Evolutionary conservation across 225 moss, liverwort and hornwort species (phyloP).

Genomic region (Ulota crispa): DNA sequence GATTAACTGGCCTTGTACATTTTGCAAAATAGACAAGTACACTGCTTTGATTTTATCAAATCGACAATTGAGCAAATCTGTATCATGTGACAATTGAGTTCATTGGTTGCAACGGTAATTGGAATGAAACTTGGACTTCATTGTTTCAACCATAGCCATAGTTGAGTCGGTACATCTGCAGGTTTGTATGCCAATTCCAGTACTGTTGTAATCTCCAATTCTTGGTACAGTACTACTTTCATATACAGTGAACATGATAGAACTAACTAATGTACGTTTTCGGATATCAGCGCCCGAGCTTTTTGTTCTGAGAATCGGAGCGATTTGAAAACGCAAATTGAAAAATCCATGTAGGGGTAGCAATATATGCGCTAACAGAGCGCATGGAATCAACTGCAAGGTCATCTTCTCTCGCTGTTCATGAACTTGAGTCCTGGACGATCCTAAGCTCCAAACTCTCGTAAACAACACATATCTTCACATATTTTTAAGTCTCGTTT

Average conservation of each 20-base stretch:
- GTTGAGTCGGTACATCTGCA: background rate
- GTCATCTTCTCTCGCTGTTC: background rate
- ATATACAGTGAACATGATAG: background rate
- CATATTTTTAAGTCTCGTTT: background rate
- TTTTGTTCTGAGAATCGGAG: background rate
- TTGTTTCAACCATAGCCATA: background rate
- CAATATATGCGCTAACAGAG: background rate
- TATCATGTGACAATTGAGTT: background rate
- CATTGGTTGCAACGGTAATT: background rate
- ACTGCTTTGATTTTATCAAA: background rate
- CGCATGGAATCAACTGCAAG: background rate
- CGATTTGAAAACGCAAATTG: background rate
- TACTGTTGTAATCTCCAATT: background rate
- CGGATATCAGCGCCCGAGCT: background rate
- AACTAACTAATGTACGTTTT: too few relatives aligned
- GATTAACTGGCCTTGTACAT: constrained; percentile 19
- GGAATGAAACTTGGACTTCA: background rate
- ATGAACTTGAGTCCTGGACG: background rate
- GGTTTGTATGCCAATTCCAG: background rate
- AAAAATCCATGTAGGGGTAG: background rate
- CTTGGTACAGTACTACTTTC: background rate
- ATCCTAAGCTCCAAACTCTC: background rate
- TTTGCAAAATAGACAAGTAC: background rate
- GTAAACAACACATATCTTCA: background rate
- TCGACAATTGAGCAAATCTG: background rate